Conservation (phyloP, 768 basidiomycete species). For the Rhodosporidiobolus sp. region DNA sequence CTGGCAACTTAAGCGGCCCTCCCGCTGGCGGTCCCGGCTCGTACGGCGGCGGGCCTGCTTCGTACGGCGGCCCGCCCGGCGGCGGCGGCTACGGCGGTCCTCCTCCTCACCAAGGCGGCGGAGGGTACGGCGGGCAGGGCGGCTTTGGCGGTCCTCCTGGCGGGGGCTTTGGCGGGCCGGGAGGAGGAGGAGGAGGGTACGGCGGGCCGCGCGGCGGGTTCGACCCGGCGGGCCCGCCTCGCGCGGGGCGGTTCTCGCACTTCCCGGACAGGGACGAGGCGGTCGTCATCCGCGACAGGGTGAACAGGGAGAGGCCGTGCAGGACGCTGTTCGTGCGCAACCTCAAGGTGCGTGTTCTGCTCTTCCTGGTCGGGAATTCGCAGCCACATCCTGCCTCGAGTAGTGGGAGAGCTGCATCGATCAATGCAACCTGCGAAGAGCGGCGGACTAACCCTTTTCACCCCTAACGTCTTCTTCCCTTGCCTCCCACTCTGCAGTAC, state of each 20-base stretch:
- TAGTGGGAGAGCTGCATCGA: no score
- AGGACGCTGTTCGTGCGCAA: conserved; percentile 95
- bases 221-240: not conserved
- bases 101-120: not conserved
- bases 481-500: conserved; percentile 3
- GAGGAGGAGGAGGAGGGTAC: not conserved
- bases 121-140: not conserved
- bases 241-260: no score
- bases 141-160: not conserved
- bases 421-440: no score
- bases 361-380: no score
- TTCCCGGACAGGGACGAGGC: conserved; percentile 61
- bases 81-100: not conserved
- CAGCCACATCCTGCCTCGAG: not conserved
- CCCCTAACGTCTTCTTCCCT: not conserved
- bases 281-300: conserved; percentile 88
- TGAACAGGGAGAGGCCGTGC: conserved; percentile 89
- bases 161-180: not conserved
- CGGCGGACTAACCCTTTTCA: not conserved
- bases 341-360: conserved; percentile 79
- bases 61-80: no score
- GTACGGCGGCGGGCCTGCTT: not conserved
- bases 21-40: not conserved
- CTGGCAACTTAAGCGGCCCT: no score
- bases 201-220: conserved; percentile 54